Evolutionary conservation across 345 rosid species (phyloP).

Genomic region (Rhizophora mangle): DNA sequence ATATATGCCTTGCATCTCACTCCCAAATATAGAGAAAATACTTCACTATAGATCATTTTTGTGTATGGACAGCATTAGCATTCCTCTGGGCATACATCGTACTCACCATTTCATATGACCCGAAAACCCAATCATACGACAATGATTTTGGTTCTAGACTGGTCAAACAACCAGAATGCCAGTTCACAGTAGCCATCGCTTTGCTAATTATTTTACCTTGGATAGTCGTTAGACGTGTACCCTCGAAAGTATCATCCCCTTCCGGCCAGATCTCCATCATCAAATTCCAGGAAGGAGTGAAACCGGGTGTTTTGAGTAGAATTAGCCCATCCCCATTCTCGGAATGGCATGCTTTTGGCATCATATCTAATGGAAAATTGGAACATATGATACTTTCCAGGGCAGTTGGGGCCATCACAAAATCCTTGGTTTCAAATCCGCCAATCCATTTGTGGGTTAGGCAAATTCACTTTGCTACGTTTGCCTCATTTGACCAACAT

Average conservation of each 20-base stretch:
- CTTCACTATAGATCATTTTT: conserved; percentile 52
- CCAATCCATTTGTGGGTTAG: conserved; percentile 81
- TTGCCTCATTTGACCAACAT: too few species aligned
- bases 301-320: conserved; percentile 69
- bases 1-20: conserved; percentile 55
- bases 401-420: conserved; percentile 83
- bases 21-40: conserved; percentile 45
- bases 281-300: conserved; percentile 61
- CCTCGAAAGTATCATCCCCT: conserved; percentile 45
- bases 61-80: conserved; percentile 65
- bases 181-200: conserved; percentile 67
- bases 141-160: conserved; percentile 41
- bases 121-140: conserved; percentile 49
- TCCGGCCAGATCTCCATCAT: conserved; percentile 76
- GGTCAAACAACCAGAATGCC: conserved; percentile 57
- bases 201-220: conserved; percentile 60
- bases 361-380: conserved; percentile 59
- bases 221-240: conserved; percentile 66
- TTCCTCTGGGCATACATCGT: conserved; percentile 66
- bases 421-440: conserved; percentile 53
- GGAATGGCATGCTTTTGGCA: conserved; percentile 90
- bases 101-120: conserved; percentile 60
- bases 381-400: conserved; percentile 90
- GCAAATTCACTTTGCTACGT: conserved; percentile 45
- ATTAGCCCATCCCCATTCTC: conserved; percentile 85